Percentiles rank a stretch among this genome's conserved stretches.
Evolutionary conservation across 73 alveolate species (phyloP).

Genomic region (Effrenium voratum): DNA sequence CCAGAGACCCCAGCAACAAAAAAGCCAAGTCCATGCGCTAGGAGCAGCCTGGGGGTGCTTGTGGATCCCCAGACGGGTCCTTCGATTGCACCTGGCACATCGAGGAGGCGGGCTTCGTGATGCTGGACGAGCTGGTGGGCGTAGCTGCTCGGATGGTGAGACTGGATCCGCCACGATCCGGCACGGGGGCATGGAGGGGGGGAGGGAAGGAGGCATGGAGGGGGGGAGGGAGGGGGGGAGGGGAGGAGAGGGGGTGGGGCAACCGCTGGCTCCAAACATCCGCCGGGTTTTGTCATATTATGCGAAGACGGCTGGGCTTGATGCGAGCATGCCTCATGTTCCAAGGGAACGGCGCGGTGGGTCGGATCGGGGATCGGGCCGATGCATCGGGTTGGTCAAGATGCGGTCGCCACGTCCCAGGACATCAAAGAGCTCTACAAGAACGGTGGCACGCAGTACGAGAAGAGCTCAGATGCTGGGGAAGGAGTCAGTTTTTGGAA

Average conservation of each 20-base stretch:
- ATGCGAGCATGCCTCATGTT: too few relatives aligned
- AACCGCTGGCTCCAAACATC: too few relatives aligned
- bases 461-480: conserved; percentile 52
- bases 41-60: conserved; percentile 40
- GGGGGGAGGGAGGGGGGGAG: not conserved
- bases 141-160: not conserved
- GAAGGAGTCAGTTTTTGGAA: conserved; percentile 35
- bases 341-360: too few relatives aligned
- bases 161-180: too few relatives aligned
- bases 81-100: conserved; percentile 35
- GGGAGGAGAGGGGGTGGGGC: not conserved
- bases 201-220: not conserved
- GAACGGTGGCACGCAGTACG: conserved; percentile 48
- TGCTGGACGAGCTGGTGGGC: conserved; percentile 68
- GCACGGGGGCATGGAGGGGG: too few relatives aligned
- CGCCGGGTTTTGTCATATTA: too few relatives aligned
- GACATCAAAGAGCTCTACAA: conserved; percentile 23
- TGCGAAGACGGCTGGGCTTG: too few relatives aligned
- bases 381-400: too few relatives aligned
- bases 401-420: not conserved
- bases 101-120: conserved; percentile 15
- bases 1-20: too few relatives aligned
- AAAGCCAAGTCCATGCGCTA: too few relatives aligned
- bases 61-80: conserved; percentile 24
- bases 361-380: too few relatives aligned